A percentile compares a stretch with the other conserved stretches of the same genome.
These are phyloP conservation scores for Pyrenophora tritici-repentis DNA, from an alignment of 2,329 filamentous ascomycete genomes.

Conservation along the genomic window DNA sequence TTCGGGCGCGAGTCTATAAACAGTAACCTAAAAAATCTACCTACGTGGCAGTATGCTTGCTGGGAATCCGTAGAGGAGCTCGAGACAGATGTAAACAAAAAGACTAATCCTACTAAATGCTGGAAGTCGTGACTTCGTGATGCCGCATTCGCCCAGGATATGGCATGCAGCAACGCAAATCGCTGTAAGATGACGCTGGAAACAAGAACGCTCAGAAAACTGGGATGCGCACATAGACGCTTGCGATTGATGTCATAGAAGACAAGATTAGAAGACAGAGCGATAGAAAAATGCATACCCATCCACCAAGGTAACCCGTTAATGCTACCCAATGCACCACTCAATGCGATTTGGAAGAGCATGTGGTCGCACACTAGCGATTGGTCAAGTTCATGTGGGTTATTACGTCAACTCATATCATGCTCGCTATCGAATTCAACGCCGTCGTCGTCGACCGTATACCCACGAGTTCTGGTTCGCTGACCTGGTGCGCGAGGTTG, in stretches of 20 bases:
- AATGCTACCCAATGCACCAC: not conserved
- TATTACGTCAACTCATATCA: conserved; percentile 29
- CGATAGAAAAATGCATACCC: not conserved
- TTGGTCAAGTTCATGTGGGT: no score
- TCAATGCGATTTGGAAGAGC: no score
- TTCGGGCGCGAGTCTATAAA: no score
- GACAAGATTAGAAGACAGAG: not conserved
- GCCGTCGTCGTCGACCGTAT: conserved; percentile 37
- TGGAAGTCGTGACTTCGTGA: conserved; percentile 30
- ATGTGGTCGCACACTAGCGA: not conserved
- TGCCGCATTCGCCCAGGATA: not conserved
- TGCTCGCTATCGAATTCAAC: conserved; percentile 44
- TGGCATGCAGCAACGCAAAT: not conserved
- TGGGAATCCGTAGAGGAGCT: not conserved
- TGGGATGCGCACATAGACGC: not conserved
- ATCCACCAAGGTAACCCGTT: not conserved
- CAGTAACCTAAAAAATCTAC: conserved; percentile 10
- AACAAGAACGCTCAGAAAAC: conserved; percentile 11
- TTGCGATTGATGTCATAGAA: not conserved
- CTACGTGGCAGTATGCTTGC: conserved; percentile 1
- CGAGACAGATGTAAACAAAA: not conserved
- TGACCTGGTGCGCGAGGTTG: conserved; percentile 36
- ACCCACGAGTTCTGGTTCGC: conserved; percentile 44
- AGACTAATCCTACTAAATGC: conserved; percentile 13
- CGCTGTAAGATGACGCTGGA: conserved; percentile 1